Evolutionary conservation across 148 eudicot species (phyloP), one percentile per base, ranked within the genome.

Genomic region (Fagopyrum esculentum): DNA sequence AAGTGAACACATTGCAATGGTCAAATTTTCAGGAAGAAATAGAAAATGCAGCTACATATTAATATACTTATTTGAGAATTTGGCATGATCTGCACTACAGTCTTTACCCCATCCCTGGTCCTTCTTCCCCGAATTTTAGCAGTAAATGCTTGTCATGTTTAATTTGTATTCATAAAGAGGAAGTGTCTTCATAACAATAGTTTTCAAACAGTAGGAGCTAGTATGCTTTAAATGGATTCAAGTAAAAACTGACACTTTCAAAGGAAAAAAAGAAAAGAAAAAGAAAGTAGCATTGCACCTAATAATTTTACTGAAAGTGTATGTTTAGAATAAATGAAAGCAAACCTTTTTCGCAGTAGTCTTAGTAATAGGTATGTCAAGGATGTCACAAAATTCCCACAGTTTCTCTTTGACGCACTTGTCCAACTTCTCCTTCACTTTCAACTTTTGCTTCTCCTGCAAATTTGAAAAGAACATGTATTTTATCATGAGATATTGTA

Each of bases 401-500:
- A 95, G 78, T 76, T 90, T 95, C 80, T 95, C 97, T 81, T 90
- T 90, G 7, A 83, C 86, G 71, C 75, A 83, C 84, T 92, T 92
- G 87, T 92, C 99, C 73, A 95, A 78, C 77, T 88, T 95, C 81
- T 95, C 99, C 86, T 85, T 90, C 45, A 95, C 76, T 82, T 89
- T 92, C 69, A 82, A 51, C 88, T 83, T 95, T 75, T 95, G 96
- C 78, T 95, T 95, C 77, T 96, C 99, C 99, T 96, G 88, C 19
- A 46, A 71, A 45, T 30, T 35, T 26, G 9, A 10, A 52, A 52
- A 52, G n/a, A 52, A 52, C 57, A 15, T 40, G 71, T 66, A 66
- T 12, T 63, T 40, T 46, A 64, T 40, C 71, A 40, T 40, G 15
- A 59, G 30, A 59, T 59, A 19, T 19, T 19, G 12, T 22, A n/a